Percentiles rank a stretch among this genome's conserved stretches.
phyloP scores from a whole-genome alignment of 1,139 yeast genomes.

The Geotrichum candidum region DNA sequence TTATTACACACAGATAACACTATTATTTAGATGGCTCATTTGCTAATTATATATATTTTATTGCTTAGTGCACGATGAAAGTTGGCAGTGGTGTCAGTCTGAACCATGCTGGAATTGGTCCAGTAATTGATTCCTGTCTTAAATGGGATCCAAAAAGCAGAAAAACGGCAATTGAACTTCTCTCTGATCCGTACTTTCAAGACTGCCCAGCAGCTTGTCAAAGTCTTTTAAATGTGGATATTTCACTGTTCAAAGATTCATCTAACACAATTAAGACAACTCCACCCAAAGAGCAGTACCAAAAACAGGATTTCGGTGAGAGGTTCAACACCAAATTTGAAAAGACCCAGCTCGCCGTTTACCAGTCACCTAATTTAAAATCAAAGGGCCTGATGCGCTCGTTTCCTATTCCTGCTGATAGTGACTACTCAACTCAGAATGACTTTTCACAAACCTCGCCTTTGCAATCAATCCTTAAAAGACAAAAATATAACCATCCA shows the following conservation, averaged over 20 bases:
- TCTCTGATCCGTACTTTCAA: slow-evolving; percentile 55
- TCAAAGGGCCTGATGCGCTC: not conserved
- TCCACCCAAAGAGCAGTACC: not conserved
- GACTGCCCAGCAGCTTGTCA: not conserved
- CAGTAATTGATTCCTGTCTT: slow-evolving; percentile 24
- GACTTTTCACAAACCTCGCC: too few species aligned
- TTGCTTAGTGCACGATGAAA: not conserved
- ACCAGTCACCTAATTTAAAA: not conserved
- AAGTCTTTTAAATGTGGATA: not conserved
- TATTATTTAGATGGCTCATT: slow-evolving; percentile 2
- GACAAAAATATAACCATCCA: not conserved
- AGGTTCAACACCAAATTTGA: not conserved
- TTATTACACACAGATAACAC: slow-evolving; percentile 2
- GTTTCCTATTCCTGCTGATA: not conserved
- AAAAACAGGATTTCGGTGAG: not conserved
- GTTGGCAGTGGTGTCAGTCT: slow-evolving; percentile 5
- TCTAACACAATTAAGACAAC: not conserved
- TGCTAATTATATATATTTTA: not conserved
- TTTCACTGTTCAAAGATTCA: not conserved
- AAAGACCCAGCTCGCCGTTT: not conserved
- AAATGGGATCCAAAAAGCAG: slow-evolving; percentile 58
- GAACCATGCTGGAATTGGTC: slow-evolving; percentile 15
- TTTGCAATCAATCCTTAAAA: not conserved
- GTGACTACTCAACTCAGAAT: not conserved
- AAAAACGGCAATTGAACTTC: slow-evolving; percentile 59